A percentile compares a stretch with the other conserved stretches of the same genome.
Evolutionary conservation across 371 early-diverging fungal species (phyloP).

Genomic region (Haplosporangium sp.): DNA sequence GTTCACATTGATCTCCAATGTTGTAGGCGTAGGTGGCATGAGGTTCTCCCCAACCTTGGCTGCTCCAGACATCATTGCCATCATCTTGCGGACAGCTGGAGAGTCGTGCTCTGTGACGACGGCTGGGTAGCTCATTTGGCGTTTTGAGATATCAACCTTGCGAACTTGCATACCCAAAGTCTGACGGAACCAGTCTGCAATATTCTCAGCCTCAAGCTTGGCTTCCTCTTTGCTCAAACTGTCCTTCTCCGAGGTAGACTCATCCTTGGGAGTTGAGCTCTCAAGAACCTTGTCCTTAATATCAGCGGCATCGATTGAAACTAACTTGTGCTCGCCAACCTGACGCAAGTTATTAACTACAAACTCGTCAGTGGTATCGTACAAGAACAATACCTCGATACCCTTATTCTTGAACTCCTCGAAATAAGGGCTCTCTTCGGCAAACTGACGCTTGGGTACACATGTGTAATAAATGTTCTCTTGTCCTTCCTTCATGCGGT

Average conservation of each 20-base stretch:
- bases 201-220: conserved; percentile 68
- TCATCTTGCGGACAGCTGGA: conserved; percentile 78
- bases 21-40: conserved; percentile 64
- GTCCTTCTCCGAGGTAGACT: conserved; percentile 16
- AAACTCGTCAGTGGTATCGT: conserved; percentile 93
- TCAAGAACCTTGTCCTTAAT: conserved; percentile 62
- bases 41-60: conserved; percentile 66
- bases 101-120: conserved; percentile 83
- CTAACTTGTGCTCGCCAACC: conserved; percentile 83
- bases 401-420: conserved; percentile 85
- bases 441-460: conserved; percentile 82
- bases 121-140: conserved; percentile 79
- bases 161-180: conserved; percentile 73
- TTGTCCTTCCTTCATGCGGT: conserved; percentile 88
- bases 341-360: conserved; percentile 80
- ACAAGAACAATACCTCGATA: conserved; percentile 85
- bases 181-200: conserved; percentile 75
- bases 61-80: conserved; percentile 80
- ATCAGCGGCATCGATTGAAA: conserved; percentile 84
- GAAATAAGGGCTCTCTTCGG: conserved; percentile 88
- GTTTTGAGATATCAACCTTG: conserved; percentile 78
- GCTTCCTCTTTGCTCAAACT: conserved; percentile 66
- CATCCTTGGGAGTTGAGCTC: conserved; percentile 55
- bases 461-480: conserved; percentile 94
- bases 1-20: conserved; percentile 89